Base-by-base conservation (phyloP, 2,329 filamentous ascomycete species). In the Talaromyces rugulosus region DNA sequence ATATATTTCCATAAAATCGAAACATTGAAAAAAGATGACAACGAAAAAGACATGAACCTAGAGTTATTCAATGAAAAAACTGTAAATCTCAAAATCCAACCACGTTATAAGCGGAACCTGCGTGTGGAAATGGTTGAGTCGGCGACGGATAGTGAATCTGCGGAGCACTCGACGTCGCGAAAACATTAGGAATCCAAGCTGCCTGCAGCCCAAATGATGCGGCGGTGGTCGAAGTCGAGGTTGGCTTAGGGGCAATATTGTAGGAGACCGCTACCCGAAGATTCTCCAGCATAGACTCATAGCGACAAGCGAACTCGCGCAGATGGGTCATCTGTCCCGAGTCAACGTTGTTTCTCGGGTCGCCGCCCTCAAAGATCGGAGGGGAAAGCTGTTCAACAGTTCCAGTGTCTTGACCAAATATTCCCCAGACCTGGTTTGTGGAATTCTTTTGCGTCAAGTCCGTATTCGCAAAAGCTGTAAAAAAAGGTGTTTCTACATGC, bases 101-200 rank as follows among this genome's bases (percentile, higher is more conserved):
- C 11, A 47, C 44, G 18, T 47, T 47, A n/a, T 47, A 47, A 27
- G 23, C 44, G 3, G 44, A 27, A 14, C 42, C 42, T 4, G 42
- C 1, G 42, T 47, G 42, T n/a, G 31, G 50, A 31, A 53, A 53
- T 7, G 50, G 50, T 31, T 53, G 50, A 23, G 23, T 23, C 23
- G 23, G 23, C 1, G 23, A 23, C 30, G 50, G 27, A 31, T 53
- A 31, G 3, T 53, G 50, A 18, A 30, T 7, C 14, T 53, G 50
- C 50, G 12, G 14, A 8, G 28, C 12, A 23, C 16, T 31, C 27
- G 50, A 31, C 16, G n/a, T 18, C 8, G 14, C 50, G 23, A 40
- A 42, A 8, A 59, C 27, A 23, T 57, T 18, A 56, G 54, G 50
- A 34, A 47, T 36, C 61, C 57, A 62, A n/a, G 61, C 33, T 33